Evolutionary conservation across 1,284 basidiomycete genomes (phyloP).

Genomic region (Marasmius tenuissimus): DNA sequence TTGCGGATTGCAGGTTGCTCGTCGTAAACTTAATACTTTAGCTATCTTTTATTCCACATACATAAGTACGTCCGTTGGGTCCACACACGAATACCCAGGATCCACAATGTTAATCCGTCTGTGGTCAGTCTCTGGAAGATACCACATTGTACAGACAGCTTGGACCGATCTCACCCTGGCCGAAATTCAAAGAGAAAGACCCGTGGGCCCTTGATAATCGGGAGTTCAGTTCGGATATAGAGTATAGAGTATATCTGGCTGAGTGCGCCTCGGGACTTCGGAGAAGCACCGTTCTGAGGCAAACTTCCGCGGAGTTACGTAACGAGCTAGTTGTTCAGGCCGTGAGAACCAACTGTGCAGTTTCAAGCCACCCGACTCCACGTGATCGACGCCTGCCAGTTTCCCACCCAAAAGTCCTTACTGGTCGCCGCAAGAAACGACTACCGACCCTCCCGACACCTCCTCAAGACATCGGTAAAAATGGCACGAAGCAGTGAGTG

Average conservation of each 20-base stretch:
- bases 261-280: too few species aligned
- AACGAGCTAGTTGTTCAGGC: neutral
- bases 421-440: conserved; percentile 19
- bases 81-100: too few species aligned
- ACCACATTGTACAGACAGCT: neutral
- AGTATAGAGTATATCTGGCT: too few species aligned
- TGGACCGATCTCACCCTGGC: too few species aligned
- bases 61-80: too few species aligned
- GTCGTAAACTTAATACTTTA: too few species aligned
- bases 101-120: too few species aligned
- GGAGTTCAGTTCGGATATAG: neutral
- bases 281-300: too few species aligned
- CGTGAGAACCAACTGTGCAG: neutral
- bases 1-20: too few species aligned
- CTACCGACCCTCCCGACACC: conserved; percentile 16
- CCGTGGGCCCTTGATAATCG: neutral
- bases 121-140: neutral
- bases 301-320: neutral
- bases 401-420: conserved; percentile 18
- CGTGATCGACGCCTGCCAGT: neutral
- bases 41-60: too few species aligned
- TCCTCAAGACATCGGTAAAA: conserved; percentile 56
- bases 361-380: neutral
- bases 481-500: conserved; percentile 73
- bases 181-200: neutral